phyloP scores from a whole-genome alignment of 768 basidiomycete species.

The Lactarius deliciosus region DNA sequence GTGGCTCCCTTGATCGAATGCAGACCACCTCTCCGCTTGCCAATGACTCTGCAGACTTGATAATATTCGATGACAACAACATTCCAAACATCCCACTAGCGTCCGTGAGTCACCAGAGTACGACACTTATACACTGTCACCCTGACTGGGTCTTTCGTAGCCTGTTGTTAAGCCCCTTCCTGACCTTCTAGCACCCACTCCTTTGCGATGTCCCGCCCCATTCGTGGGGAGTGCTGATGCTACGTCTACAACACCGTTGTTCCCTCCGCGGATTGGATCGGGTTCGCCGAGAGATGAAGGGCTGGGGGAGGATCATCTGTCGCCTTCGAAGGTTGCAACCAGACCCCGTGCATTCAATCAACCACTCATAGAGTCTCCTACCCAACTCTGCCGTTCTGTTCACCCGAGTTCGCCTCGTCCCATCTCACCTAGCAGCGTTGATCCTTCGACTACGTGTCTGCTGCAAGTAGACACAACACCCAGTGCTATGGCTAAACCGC shows the following conservation, averaged over 20 bases:
- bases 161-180: conserved; percentile 12
- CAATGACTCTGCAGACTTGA: conserved; percentile 10
- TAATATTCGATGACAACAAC: conserved; percentile 15
- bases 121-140: background rate
- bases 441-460: conserved; percentile 1
- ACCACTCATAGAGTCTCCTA: background rate
- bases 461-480: background rate
- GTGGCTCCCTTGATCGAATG: background rate
- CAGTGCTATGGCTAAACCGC: background rate
- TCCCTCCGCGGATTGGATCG: background rate
- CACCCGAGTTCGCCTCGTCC: background rate
- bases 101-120: conserved; percentile 10
- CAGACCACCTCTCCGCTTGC: background rate
- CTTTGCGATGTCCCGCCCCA: background rate
- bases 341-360: background rate
- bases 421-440: background rate
- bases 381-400: conserved; percentile 5
- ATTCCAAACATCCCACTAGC: conserved; percentile 2
- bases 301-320: background rate
- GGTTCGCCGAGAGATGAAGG: background rate
- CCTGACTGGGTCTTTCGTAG: conserved; percentile 9
- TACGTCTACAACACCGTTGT: background rate
- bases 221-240: conserved; percentile 11
- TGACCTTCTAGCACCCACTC: conserved; percentile 22
- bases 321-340: background rate